Base-by-base conservation (phyloP, 805 yeast species). In the Myxozyma geophila region DNA sequence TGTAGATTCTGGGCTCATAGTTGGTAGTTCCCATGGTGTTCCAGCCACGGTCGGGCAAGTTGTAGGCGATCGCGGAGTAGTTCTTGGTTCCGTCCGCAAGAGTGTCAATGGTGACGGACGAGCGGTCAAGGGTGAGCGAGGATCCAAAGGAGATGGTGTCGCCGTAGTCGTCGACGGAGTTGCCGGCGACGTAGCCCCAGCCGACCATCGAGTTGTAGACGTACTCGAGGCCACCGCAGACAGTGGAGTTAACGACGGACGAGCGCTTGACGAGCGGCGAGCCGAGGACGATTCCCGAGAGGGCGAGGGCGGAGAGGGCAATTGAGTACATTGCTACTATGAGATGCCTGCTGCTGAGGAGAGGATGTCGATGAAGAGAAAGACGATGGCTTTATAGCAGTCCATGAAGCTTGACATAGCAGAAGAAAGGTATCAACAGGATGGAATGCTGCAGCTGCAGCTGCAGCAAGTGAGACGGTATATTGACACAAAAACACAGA, bases 1-100 rank as follows among this genome's bases (percentile, higher is more conserved):
- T 48, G 52, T 65, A 63, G 17, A 65, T 51, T 15, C 68, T 58
- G 13, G 67, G 61, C 46, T 56, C 58, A 52, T 23, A 65, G 52
- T 65, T 65, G n/a, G 62, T 60, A 19, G 67, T 65, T 8, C 68
- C 67, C 23, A 47, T 28, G 12, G 67, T 65, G 54, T 65, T 65
- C 68, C 68, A 65, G 47, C 69, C 69, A 19, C 69, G 62, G 59
- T 66, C 69, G 39, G 69, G 69, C 19, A 60, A 52, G 58, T 43
- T 54, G 58, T 60, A 64, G 39, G 46, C 60, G 41, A 53, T 56
- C 15, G 63, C 65, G 12, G 63, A 19, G 54, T 51, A 44, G 54
- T 59, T 62, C 48, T 51, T 54, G 28, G 21, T n/a, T 19, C 60
- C 67, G 36, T 41, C 37, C 44, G 58, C 55, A 6, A 36, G 23